Evolutionary conservation across 2,329 filamentous ascomycete species (phyloP).

Genomic region (Colletotrichum eremochloae): DNA sequence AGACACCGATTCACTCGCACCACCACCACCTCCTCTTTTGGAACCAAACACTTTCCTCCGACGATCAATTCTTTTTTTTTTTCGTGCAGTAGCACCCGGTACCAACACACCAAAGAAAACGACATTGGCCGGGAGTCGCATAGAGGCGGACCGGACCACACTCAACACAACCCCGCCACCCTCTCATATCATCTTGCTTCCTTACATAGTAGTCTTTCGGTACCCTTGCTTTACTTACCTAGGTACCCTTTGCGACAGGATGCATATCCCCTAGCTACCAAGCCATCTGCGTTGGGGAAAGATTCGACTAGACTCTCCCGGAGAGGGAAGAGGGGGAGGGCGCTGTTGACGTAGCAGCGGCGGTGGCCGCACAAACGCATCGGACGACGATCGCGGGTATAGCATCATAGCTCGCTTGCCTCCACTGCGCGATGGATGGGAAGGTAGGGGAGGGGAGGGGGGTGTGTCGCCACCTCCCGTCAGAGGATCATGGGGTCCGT

Average conservation of each 20-base stretch:
- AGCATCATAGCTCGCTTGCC: constrained; percentile 6
- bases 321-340: background rate
- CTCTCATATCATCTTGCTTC: background rate
- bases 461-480: background rate
- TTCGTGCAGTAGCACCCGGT: background rate
- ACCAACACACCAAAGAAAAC: background rate
- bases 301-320: background rate
- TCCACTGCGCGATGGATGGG: background rate
- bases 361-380: constrained; percentile 2
- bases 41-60: background rate
- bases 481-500: no score
- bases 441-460: background rate
- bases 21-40: background rate
- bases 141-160: background rate
- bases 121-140: background rate
- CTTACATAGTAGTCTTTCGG: background rate
- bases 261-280: background rate
- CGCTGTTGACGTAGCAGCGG: background rate
- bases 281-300: background rate
- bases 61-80: background rate
- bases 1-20: background rate
- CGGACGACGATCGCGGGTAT: constrained; percentile 28
- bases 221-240: background rate
- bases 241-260: background rate
- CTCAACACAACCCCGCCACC: background rate